Evolutionary conservation across 140 eudicot genomes (phyloP).

Genomic region (Senecio squalidus): DNA sequence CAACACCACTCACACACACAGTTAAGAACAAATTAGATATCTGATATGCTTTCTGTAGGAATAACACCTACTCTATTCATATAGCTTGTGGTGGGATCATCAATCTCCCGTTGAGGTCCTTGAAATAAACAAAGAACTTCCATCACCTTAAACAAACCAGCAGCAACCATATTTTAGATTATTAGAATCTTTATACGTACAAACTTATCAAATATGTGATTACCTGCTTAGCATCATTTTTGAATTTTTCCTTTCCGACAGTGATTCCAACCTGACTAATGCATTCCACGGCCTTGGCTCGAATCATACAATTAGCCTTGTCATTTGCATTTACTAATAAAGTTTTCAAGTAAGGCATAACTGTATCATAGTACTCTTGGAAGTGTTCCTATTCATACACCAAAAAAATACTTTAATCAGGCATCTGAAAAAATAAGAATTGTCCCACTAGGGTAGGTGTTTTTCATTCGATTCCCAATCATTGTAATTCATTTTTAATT

Average conservation of each 20-base stretch:
- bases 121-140: constrained; percentile 96
- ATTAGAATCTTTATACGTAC: not conserved
- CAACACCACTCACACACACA: not conserved
- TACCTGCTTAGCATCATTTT: constrained; percentile 97
- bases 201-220: not conserved
- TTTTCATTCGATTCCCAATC: no score
- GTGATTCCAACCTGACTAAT: constrained; percentile 99
- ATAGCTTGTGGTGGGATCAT: constrained; percentile 96
- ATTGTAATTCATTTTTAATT: no score
- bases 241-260: constrained; percentile 95
- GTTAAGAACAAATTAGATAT: not conserved
- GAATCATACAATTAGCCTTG: constrained; percentile 97
- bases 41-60: constrained; percentile 1
- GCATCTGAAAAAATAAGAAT: no score
- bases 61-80: constrained; percentile 74
- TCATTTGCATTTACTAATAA: constrained; percentile 87
- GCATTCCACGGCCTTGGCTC: constrained; percentile 99
- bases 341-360: constrained; percentile 95
- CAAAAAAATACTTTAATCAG: constrained; percentile 13
- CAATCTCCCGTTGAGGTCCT: constrained; percentile 94
- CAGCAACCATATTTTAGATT: constrained; percentile 5
- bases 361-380: constrained; percentile 98
- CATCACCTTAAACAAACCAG: constrained; percentile 60
- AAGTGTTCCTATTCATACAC: constrained; percentile 70
- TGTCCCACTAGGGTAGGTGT: no score